Conservation (phyloP, 495 filamentous ascomycete genomes). For the Pyronema omphalodes region DNA sequence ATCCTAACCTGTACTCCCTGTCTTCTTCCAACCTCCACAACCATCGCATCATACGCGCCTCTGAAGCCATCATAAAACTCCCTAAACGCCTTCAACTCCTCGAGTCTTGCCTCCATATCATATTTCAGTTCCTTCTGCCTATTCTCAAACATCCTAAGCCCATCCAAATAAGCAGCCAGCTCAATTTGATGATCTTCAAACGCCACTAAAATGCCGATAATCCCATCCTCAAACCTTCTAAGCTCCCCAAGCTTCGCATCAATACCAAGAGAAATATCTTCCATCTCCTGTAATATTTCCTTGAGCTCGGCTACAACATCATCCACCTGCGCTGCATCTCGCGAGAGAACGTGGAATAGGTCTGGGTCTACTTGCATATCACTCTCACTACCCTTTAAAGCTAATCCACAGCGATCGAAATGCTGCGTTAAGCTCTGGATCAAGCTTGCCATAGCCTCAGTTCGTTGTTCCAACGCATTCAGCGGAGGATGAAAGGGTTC, state of each 20-base stretch:
- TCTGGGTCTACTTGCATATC: conserved; percentile 56
- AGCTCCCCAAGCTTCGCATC: conserved; percentile 38
- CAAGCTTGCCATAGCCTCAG: conserved; percentile 63
- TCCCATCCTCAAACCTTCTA: conserved; percentile 30
- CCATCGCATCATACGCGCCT: conserved; percentile 61
- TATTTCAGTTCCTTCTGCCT: conserved; percentile 60
- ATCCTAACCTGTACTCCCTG: conserved; percentile 52
- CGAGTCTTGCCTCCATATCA: conserved; percentile 44
- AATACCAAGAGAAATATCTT: conserved; percentile 41
- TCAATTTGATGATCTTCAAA: conserved; percentile 49
- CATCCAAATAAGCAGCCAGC: conserved; percentile 47
- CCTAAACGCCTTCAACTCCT: conserved; percentile 52
- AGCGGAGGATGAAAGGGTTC: conserved; percentile 47
- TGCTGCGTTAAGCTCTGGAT: conserved; percentile 72
- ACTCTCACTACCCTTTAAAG: conserved; percentile 77
- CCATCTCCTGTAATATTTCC: conserved; percentile 58
- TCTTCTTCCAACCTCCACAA: conserved; percentile 64
- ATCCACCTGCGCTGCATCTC: conserved; percentile 72
- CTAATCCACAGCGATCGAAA: conserved; percentile 86
- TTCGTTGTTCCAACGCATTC: conserved; percentile 53
- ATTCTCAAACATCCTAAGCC: conserved; percentile 48
- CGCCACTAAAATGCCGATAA: conserved; percentile 40
- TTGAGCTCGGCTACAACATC: conserved; percentile 76
- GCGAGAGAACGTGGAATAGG: conserved; percentile 63
- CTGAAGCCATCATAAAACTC: conserved; percentile 71